Base-by-base conservation (phyloP, 2,329 filamentous ascomycete species). In the Colletotrichum tabaci region DNA sequence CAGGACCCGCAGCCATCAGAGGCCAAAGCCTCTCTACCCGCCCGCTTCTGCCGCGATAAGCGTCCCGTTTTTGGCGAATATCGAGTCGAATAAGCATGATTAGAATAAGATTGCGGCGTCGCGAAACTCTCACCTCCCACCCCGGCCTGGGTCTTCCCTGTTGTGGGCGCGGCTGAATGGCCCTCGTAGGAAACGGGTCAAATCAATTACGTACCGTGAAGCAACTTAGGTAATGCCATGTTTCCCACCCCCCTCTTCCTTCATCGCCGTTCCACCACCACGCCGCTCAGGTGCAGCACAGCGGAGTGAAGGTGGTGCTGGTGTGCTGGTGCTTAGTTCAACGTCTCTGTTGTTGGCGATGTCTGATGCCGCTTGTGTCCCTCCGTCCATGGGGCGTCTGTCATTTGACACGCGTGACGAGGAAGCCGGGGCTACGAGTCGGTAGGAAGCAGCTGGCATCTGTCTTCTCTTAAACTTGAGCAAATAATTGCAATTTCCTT, bases 61-160 rank as follows among this genome's bases (percentile, higher is more conserved):
- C n/a, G 23, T 50, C 47, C 38, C 55, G 35, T 50, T 47, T 38
- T 56, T 64, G 35, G 69, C 6, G 47, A 42, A n/a, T 16, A 49
- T 6, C 35, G 35, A 35, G 35, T 30, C 40, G 58, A 64, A 60
- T 72, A 72, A 69, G 69, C 69, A 72, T 72, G 69, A 69, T 60
- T 60, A 53, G 30, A 60, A 49, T 69, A 72, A 64, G 69, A 64
- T 69, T 69, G 69, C 60, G 60, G 46, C 58, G 58, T 64, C 30
- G 65, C 26, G n/a, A 10, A 35, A 30, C 65, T 47, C 42, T 52
- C 38, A 47, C 30, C 50, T 52, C 23, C 1, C 35, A 15, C 57
- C 53, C 21, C 40, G 44, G 49, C 58, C 40, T 23, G 66, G 65
- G 23, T 56, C 58, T 61, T 53, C 65, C 69, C 69, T 64, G 69